Evolutionary conservation across 345 rosid species (phyloP), one percentile per base, ranked within the genome.

Genomic region (Ceriops decandra): DNA sequence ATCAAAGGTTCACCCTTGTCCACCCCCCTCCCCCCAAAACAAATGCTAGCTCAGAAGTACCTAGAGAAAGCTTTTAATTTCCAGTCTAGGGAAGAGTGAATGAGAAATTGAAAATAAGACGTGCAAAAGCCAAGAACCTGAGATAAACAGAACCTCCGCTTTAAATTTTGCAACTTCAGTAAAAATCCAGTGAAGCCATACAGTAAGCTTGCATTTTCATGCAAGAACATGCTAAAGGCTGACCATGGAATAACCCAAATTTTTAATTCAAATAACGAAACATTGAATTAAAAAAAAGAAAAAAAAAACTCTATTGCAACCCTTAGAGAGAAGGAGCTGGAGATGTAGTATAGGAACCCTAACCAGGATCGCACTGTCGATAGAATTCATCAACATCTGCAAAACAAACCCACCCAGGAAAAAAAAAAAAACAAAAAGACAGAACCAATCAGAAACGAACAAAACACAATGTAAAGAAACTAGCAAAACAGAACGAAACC

Each of bases 361-460:
- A 75, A 91, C 97, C 95, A 72, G 97, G 97, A 72, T 89, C 88
- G 64, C 93, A 87, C 82, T 87, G 91, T 66, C 82, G 86, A 66
- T 74, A 86, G 64, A 91, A 91, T 5, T 82, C 87, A 51, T 74
- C 76, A 26, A 81, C 95, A 77, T 91, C 97, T 91, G 92, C 80
- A 71, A 75, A 27, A 28, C 53, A 19, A 53, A 38, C 38, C 38
- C 8, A 7, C 38, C 56, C 33, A 31, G n/a, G 13, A 26, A 51
- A 17, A 26, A 58, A 58, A 33, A 10, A 28, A 35, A 27, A 28
- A 28, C 30, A 28, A 8, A 38, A 38, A 8, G 13, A 38, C 13
- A 38, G 42, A 35, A 38, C 13, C 46, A 9, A 38, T 38, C 46
- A 38, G 46, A 38, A 21, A 24, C 57, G 11, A 8, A 8, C 4